phyloP scores from a whole-genome alignment of 2,329 filamentous ascomycete species.

The Talaromyces verruculosus region DNA sequence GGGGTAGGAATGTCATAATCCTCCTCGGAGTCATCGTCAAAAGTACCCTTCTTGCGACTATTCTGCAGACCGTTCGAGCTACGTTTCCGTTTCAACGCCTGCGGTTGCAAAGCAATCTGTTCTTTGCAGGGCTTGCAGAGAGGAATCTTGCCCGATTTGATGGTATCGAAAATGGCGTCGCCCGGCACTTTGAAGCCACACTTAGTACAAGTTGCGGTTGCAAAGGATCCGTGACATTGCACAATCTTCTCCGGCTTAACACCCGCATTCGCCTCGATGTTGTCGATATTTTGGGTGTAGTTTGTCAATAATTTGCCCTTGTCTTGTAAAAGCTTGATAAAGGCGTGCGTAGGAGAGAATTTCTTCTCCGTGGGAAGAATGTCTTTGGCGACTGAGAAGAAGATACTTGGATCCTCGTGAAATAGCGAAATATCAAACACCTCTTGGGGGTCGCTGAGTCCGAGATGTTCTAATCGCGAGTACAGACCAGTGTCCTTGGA shows the following conservation, averaged over 20 bases:
- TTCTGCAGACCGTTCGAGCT: constrained; percentile 48
- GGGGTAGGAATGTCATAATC: constrained; percentile 65
- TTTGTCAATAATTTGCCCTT: constrained; percentile 90
- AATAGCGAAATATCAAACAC: constrained; percentile 92
- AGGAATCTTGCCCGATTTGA: constrained; percentile 73
- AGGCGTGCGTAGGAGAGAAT: constrained; percentile 89
- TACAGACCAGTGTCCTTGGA: constrained; percentile 92
- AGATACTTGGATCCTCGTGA: constrained; percentile 79
- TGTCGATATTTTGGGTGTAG: constrained; percentile 99
- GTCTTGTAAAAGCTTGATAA: constrained; percentile 85
- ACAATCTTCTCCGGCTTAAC: constrained; percentile 79
- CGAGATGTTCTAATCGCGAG: constrained; percentile 75
- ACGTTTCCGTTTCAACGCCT: constrained; percentile 55
- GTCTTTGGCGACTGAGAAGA: constrained; percentile 88
- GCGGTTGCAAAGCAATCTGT: constrained; percentile 50
- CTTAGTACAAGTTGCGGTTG: constrained; percentile 82
- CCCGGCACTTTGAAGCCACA: constrained; percentile 74
- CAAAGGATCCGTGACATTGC: constrained; percentile 95
- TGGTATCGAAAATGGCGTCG: constrained; percentile 74
- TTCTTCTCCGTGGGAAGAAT: constrained; percentile 78
- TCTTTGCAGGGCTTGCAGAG: constrained; percentile 71
- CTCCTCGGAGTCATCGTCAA: constrained; percentile 58
- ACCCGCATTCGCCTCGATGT: constrained; percentile 84
- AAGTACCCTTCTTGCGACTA: constrained; percentile 57
- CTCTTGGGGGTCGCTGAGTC: constrained; percentile 81